These are phyloP conservation scores for Herpotrichia juniperi DNA, from an alignment of 2,329 filamentous ascomycete species.

Conservation along the genomic window DNA sequence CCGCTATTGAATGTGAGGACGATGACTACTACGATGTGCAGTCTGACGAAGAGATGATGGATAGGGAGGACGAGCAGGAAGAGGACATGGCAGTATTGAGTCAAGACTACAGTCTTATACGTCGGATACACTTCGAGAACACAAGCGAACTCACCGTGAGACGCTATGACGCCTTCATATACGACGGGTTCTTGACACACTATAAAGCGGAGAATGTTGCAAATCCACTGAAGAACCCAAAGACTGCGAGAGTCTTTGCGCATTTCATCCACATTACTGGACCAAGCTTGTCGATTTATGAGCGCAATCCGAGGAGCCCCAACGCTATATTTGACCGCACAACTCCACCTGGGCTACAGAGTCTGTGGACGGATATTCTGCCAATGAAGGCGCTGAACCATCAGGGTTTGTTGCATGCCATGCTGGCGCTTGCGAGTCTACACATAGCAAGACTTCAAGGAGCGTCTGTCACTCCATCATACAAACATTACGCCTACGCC, in stretches of 20 bases:
- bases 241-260: conserved; percentile 82
- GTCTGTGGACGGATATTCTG: conserved; percentile 74
- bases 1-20: conserved; percentile 52
- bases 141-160: conserved; percentile 45
- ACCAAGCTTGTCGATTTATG: conserved; percentile 84
- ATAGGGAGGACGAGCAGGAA: conserved; percentile 23
- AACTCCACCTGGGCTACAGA: conserved; percentile 36
- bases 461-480: conserved; percentile 75
- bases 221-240: conserved; percentile 76
- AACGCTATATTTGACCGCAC: conserved; percentile 66
- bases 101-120: conserved; percentile 44
- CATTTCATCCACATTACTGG: conserved; percentile 92
- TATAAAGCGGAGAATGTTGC: conserved; percentile 56
- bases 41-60: conserved; percentile 53
- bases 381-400: conserved; percentile 80
- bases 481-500: conserved; percentile 90
- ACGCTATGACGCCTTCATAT: conserved; percentile 55
- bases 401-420: conserved; percentile 87
- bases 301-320: conserved; percentile 78
- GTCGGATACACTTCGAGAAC: conserved; percentile 43
- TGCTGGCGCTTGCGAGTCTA: conserved; percentile 83
- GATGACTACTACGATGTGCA: conserved; percentile 58
- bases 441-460: conserved; percentile 85
- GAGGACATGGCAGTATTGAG: conserved; percentile 30
- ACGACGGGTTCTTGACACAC: conserved; percentile 51